These are phyloP conservation scores for Neofusicoccum parvum DNA, from an alignment of 2,329 filamentous ascomycete species.

Conservation along the genomic window DNA sequence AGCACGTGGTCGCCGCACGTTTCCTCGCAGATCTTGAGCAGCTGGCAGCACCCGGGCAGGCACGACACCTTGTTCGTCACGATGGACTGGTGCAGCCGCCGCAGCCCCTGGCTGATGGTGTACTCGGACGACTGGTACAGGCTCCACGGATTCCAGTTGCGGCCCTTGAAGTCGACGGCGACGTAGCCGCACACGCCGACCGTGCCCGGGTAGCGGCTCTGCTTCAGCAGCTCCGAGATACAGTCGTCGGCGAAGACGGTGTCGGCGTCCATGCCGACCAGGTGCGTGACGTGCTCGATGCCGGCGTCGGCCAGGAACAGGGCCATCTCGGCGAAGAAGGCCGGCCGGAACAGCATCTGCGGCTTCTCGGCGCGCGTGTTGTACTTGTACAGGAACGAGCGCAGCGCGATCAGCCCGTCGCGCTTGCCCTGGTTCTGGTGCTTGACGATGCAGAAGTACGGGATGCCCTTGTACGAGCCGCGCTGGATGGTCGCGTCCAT, in stretches of 20 bases:
- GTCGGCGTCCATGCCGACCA: constrained; percentile 35
- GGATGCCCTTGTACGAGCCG: constrained; percentile 50
- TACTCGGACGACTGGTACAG: constrained; percentile 55
- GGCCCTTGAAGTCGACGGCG: constrained; percentile 49
- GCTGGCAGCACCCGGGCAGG: constrained; percentile 53
- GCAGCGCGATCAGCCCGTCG: constrained; percentile 53
- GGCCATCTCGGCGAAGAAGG: constrained; percentile 25
- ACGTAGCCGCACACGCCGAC: constrained; percentile 55
- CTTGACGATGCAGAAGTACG: constrained; percentile 54
- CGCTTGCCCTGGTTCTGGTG: constrained; percentile 54
- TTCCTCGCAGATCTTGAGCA: constrained; percentile 53
- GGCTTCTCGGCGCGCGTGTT: constrained; percentile 43
- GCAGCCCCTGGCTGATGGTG: constrained; percentile 32
- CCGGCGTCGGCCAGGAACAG: constrained; percentile 22
- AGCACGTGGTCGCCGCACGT: constrained; percentile 38
- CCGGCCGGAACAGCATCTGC: constrained; percentile 21
- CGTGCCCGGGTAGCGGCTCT: constrained; percentile 43
- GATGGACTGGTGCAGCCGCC: constrained; percentile 53
- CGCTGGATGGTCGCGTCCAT: constrained; percentile 36
- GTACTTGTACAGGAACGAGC: constrained; percentile 54
- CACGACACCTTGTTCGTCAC: constrained; percentile 55
- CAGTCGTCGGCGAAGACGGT: constrained; percentile 53
- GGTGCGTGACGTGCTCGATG: constrained; percentile 12
- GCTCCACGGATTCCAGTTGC: constrained; percentile 43
- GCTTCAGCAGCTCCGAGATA: constrained; percentile 47